Percentiles rank a stretch among this genome's conserved stretches.
These are phyloP conservation scores for Leishmania aethiopica DNA, from an alignment of 208 protist species.

Conservation along the genomic window DNA sequence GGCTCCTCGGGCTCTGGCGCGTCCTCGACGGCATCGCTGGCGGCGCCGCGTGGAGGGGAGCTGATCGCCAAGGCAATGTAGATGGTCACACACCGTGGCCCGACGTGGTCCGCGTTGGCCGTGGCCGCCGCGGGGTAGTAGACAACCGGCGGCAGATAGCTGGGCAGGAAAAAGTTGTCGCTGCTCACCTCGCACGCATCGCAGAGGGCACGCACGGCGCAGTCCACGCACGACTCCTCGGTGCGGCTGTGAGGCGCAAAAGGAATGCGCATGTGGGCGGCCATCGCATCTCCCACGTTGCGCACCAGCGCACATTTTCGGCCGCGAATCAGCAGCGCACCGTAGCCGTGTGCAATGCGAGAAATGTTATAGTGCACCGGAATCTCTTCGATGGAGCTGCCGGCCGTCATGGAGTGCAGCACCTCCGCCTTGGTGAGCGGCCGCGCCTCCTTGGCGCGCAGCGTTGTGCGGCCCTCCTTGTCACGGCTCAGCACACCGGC, in stretches of 20 bases:
- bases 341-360: constrained; percentile 58
- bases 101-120: neutral
- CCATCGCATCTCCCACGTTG: neutral
- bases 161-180: constrained; percentile 82
- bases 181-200: constrained; percentile 79
- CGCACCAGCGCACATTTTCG: constrained; percentile 86
- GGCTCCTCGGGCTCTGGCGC: constrained; percentile 57
- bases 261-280: constrained; percentile 44
- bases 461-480: constrained; percentile 45
- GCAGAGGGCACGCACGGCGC: constrained; percentile 73
- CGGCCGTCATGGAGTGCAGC: constrained; percentile 64
- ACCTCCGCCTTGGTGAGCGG: constrained; percentile 59
- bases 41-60: constrained; percentile 53
- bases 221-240: constrained; percentile 57
- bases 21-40: constrained; percentile 65
- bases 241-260: constrained; percentile 33
- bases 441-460: constrained; percentile 43
- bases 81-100: constrained; percentile 50
- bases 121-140: constrained; percentile 38
- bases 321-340: constrained; percentile 76
- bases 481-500: constrained; percentile 47
- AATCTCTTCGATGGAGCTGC: constrained; percentile 46
- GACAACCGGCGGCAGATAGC: constrained; percentile 63
- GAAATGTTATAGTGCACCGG: constrained; percentile 64
- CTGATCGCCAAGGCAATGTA: constrained; percentile 64